Evolutionary conservation across 1,284 basidiomycete species (phyloP).

Genomic region (Trichosporon ovoides): DNA sequence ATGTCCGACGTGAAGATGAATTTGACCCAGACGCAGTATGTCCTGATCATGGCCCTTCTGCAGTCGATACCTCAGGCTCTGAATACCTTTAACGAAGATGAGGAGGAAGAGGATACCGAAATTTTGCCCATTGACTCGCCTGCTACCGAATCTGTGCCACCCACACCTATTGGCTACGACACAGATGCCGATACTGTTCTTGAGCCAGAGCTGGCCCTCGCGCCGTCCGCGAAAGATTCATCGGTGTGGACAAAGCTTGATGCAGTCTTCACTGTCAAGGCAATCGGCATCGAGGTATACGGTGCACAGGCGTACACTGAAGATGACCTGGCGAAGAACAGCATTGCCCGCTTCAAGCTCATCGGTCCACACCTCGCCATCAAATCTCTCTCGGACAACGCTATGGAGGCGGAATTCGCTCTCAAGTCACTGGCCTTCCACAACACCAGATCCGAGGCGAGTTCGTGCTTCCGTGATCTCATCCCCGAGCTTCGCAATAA

Average conservation of each 20-base stretch:
- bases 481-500: conserved; percentile 85
- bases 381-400: conserved; percentile 77
- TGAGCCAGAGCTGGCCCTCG: conserved; percentile 52
- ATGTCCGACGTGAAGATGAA: conserved; percentile 88
- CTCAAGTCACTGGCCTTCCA: conserved; percentile 86
- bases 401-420: conserved; percentile 79
- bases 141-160: conserved; percentile 15
- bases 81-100: conserved; percentile 44
- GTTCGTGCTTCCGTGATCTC: conserved; percentile 87
- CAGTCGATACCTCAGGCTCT: conserved; percentile 70
- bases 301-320: conserved; percentile 61
- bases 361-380: conserved; percentile 72
- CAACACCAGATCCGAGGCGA: conserved; percentile 70
- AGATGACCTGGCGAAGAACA: conserved; percentile 64
- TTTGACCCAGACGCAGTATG: conserved; percentile 87
- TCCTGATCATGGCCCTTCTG: conserved; percentile 65
- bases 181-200: conserved; percentile 44
- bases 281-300: conserved; percentile 88
- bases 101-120: conserved; percentile 25
- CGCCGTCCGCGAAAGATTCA: conserved; percentile 25
- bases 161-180: conserved; percentile 10
- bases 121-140: conserved; percentile 14
- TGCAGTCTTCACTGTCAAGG: conserved; percentile 66
- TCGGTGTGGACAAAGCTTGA: conserved; percentile 64
- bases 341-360: conserved; percentile 80